Conservation (phyloP, 305 asterid species). For the Fraxinus albicans region DNA sequence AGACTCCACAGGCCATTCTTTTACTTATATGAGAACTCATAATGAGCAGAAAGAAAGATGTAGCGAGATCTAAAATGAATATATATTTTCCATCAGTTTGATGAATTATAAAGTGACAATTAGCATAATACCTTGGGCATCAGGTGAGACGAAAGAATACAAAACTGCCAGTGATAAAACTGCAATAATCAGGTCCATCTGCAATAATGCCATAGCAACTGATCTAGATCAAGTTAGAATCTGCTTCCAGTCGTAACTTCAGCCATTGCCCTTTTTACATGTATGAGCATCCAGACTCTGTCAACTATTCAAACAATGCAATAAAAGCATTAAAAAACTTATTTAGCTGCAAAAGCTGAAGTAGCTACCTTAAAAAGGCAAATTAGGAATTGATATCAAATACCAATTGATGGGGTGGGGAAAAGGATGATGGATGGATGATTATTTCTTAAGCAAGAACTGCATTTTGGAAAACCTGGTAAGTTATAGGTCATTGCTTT, state of each 20-base stretch:
- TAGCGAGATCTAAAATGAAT: background rate
- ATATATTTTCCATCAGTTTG: background rate
- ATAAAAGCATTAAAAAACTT: background rate
- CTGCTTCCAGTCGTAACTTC: conserved; percentile 3
- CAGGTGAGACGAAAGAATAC: conserved; percentile 32
- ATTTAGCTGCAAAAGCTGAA: background rate
- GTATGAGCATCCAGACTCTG: background rate
- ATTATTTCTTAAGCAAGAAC: background rate
- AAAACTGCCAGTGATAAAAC: conserved; percentile 26
- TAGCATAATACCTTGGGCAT: conserved; percentile 38
- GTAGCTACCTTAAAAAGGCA: background rate
- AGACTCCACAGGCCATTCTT: background rate
- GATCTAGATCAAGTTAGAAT: conserved; percentile 11
- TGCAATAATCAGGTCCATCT: conserved; percentile 31
- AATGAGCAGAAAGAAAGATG: background rate
- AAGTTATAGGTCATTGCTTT: background rate
- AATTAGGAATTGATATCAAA: background rate
- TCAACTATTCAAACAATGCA: background rate
- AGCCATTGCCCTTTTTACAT: background rate
- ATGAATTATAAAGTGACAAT: background rate
- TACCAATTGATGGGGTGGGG: background rate
- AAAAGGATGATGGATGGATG: background rate
- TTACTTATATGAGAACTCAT: background rate
- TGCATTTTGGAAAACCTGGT: background rate
- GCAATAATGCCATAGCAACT: conserved; percentile 2